A percentile compares a stretch with the other conserved stretches of the same genome.
These are phyloP conservation scores for Talaromyces funiculosus DNA, from an alignment of 2,329 filamentous ascomycete species.

Conservation along the genomic window DNA sequence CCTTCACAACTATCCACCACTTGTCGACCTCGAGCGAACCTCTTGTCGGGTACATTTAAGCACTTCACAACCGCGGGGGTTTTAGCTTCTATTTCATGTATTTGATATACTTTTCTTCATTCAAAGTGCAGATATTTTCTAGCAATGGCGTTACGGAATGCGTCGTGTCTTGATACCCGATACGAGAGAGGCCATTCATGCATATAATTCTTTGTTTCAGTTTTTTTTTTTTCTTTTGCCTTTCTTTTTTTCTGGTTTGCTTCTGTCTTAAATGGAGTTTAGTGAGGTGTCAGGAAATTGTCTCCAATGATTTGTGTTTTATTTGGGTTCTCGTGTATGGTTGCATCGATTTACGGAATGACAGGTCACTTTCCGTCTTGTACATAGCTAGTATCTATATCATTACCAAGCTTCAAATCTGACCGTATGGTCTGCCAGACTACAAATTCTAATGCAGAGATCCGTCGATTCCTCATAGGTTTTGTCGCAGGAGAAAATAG, in stretches of 20 bases:
- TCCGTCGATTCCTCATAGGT: too few species aligned
- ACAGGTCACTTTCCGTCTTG: conserved; percentile 8
- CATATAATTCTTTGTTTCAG: neutral
- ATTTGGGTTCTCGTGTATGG: conserved; percentile 1
- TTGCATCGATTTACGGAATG: conserved; percentile 3
- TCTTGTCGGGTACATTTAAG: neutral
- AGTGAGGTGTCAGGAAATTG: neutral
- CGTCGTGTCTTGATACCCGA: conserved; percentile 14
- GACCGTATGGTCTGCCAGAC: neutral
- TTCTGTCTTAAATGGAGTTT: neutral
- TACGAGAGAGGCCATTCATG: conserved; percentile 10
- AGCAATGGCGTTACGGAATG: conserved; percentile 14
- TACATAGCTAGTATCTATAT: conserved; percentile 5
- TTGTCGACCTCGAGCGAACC: neutral
- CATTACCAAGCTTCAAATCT: neutral
- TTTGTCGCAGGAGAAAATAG: too few species aligned
- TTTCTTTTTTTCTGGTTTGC: neutral
- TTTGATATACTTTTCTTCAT: neutral
- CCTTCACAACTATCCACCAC: neutral
- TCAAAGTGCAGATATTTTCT: conserved; percentile 3
- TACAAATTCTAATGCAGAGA: neutral
- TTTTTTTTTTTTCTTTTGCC: neutral
- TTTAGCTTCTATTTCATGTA: neutral
- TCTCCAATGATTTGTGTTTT: neutral
- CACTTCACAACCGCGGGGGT: neutral